Evolutionary conservation across 1,139 yeast species (phyloP).

Genomic region (Hanseniaspora gamundiae): DNA sequence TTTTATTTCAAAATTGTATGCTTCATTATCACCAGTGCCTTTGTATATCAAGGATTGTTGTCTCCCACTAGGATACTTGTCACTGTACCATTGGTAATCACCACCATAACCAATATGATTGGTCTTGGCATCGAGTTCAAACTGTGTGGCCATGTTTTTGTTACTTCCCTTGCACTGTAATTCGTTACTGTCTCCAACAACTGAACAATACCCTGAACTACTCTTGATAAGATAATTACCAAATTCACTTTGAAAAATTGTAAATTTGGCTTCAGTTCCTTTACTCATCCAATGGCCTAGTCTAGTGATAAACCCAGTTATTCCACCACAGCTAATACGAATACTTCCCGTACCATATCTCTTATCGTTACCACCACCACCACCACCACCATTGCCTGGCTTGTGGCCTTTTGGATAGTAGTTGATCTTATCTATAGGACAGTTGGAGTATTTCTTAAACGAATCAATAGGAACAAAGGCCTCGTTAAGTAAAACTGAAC

Average conservation of each 20-base stretch:
- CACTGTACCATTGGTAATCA: slow-evolving; percentile 50
- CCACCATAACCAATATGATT: slow-evolving; percentile 54
- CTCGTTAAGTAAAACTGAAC: slow-evolving; percentile 55
- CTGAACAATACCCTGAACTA: slow-evolving; percentile 63
- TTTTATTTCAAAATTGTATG: slow-evolving; percentile 30
- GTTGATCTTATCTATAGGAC: slow-evolving; percentile 61
- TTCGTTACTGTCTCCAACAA: slow-evolving; percentile 27
- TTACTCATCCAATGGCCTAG: slow-evolving; percentile 74
- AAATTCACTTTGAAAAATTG: slow-evolving; percentile 40
- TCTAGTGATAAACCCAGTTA: slow-evolving; percentile 64
- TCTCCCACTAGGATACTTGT: slow-evolving; percentile 35
- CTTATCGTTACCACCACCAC: slow-evolving; percentile 12
- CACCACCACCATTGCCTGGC: slow-evolving; percentile 18
- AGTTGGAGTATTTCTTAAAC: slow-evolving; percentile 37
- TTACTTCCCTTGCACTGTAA: slow-evolving; percentile 26
- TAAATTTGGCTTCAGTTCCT: slow-evolving; percentile 80
- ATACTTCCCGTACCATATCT: slow-evolving; percentile 32
- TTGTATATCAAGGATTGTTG: slow-evolving; percentile 44
- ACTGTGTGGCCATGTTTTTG: slow-evolving; percentile 38
- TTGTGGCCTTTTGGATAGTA: slow-evolving; percentile 59
- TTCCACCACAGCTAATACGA: slow-evolving; percentile 31
- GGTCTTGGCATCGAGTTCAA: slow-evolving; percentile 36
- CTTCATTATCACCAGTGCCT: slow-evolving; percentile 31
- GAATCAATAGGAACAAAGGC: slow-evolving; percentile 52
- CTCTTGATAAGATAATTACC: slow-evolving; percentile 63